These are phyloP conservation scores for Cryphonectria naterciae DNA, from an alignment of 2,329 filamentous ascomycete genomes.

Conservation along the genomic window DNA sequence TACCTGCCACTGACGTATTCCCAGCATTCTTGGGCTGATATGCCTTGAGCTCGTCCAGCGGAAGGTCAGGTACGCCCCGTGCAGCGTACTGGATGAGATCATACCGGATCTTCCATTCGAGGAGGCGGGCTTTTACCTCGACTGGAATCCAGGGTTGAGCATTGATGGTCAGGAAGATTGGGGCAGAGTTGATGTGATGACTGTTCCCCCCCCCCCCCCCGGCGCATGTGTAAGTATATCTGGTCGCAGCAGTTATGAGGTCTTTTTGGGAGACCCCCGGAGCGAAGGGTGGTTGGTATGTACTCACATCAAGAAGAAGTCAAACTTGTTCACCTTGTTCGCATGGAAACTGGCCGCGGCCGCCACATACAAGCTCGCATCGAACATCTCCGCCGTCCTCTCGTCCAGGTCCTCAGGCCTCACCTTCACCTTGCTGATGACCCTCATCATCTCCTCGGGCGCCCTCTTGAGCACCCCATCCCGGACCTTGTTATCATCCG, in stretches of 20 bases:
- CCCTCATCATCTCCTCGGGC: constrained; percentile 62
- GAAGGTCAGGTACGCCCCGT: constrained; percentile 64
- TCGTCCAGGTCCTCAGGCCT: constrained; percentile 59
- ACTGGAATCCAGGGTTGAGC: constrained; percentile 62
- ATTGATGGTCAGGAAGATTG: constrained; percentile 75
- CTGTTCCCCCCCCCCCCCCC: constrained; percentile 49
- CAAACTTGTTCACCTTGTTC: constrained; percentile 70
- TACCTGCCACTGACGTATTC: constrained; percentile 47
- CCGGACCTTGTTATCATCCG: constrained; percentile 65
- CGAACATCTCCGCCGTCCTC: constrained; percentile 67
- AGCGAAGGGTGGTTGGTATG: too few species aligned
- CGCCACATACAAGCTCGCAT: constrained; percentile 58
- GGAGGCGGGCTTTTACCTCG: constrained; percentile 66
- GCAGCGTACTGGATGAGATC: constrained; percentile 78
- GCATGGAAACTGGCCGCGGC: constrained; percentile 63
- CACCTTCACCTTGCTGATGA: constrained; percentile 64
- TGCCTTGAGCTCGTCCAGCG: constrained; percentile 58
- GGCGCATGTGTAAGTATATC: constrained; percentile 31
- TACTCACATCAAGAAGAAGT: constrained; percentile 73
- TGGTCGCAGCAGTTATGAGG: neutral
- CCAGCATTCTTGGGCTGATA: constrained; percentile 57
- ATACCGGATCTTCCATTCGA: constrained; percentile 81
- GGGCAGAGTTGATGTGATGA: constrained; percentile 72
- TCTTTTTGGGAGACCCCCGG: too few species aligned
- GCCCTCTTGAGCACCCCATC: constrained; percentile 71